Conservation (phyloP, 768 basidiomycete species). For the Hydnomerulius pinastri region DNA sequence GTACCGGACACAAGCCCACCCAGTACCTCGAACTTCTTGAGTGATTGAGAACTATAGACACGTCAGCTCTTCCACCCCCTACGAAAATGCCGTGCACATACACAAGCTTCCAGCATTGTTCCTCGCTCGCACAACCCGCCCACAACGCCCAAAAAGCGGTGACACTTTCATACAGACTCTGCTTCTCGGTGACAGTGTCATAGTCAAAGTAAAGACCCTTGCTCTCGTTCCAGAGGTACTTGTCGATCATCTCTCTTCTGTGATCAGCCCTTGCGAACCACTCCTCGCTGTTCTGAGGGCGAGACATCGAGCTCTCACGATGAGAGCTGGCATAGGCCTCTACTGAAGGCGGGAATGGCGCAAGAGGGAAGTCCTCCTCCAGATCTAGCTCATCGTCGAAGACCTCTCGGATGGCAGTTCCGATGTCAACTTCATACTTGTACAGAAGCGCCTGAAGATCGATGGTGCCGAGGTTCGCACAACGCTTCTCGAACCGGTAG, state of each 20-base stretch:
- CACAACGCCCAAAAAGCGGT: conserved; percentile 96
- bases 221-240: conserved; percentile 95
- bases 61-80: conserved; percentile 17
- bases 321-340: conserved; percentile 66
- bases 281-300: conserved; percentile 76
- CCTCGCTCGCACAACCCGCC: conserved; percentile 96
- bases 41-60: conserved; percentile 65
- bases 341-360: conserved; percentile 86
- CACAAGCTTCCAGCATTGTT: conserved; percentile 93
- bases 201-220: conserved; percentile 96
- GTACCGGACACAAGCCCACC: conserved; percentile 96
- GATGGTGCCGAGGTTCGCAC: conserved; percentile 95
- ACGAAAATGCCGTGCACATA: conserved; percentile 43
- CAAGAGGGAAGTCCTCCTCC: conserved; percentile 88
- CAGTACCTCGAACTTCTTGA: conserved; percentile 95
- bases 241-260: conserved; percentile 84
- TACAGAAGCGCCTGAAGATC: conserved; percentile 94
- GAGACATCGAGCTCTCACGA: conserved; percentile 58
- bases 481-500: conserved; percentile 96
- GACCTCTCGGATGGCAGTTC: conserved; percentile 94
- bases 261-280: conserved; percentile 92
- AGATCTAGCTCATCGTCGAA: conserved; percentile 92
- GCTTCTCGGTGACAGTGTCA: conserved; percentile 87
- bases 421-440: conserved; percentile 99
- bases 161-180: conserved; percentile 95